Base-by-base conservation (phyloP, 352 stramenopile species). In the Phytopythium chamaehyphon region DNA sequence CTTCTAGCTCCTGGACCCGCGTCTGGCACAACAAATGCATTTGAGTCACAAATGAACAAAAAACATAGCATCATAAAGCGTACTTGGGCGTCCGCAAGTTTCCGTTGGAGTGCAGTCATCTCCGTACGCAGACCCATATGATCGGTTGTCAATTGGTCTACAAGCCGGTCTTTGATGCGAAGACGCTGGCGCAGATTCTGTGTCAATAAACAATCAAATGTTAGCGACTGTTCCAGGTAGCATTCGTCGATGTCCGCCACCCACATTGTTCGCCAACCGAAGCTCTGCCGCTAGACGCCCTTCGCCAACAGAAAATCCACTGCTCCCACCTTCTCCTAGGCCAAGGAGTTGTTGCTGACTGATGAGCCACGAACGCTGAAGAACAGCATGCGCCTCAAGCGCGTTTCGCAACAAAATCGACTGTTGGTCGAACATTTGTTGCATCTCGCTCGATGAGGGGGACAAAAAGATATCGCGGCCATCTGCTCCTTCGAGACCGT, bases 351-450 rank as follows among this genome's bases (percentile, higher is more conserved):
- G 66, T 55, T 90, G 78, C 55, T 91, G 76, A 47, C 61, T 90
- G 22, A 91, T 73, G 2, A 88, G 55, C 84, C 84, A 94, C 24
- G 84, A 82, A 40, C 76, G 71, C 47, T 91, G 79, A 16, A 94
- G 57, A 33, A 81, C 81, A 8, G 79, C 71, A 54, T 94, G 84
- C 21, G 77, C 71, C 56, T 90, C 75, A 58, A 94, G 69, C 18
- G 84, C 74, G 33, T 62, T 73, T 16, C 84, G 79, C 3, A 94
- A 66, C 16, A 90, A 33, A 14, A 63, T 71, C 5, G 84, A 90
- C 40, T 94, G 84, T 58, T 94, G 84, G 22, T 90, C 70, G 58
- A 94, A 90, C 84, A 94, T 91, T 57, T 88, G 77, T 63, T 94
- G 75, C 81, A 94, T 90, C 59, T 94, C 84, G 44, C 75, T 90